Percentiles rank a stretch among this genome's conserved stretches.
Evolutionary conservation across 75 land plant genomes (phyloP).

Genomic region (Sequoia sempervirens): DNA sequence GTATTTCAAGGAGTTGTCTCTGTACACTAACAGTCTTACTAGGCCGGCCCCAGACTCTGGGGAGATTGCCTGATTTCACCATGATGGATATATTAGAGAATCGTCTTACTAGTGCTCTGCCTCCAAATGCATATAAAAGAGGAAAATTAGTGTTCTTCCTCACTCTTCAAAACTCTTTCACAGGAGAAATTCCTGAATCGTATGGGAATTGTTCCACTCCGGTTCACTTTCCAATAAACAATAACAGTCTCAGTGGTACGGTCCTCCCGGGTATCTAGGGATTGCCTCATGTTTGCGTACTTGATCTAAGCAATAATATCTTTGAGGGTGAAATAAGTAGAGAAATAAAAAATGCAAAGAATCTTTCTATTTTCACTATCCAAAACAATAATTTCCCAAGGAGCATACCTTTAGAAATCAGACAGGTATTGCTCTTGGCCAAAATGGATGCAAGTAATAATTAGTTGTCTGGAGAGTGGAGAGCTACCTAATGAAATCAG

Average conservation of each 20-base stretch:
- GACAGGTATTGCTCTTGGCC: constrained; percentile 30
- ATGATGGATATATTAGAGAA: constrained; percentile 35
- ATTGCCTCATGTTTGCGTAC: constrained; percentile 13
- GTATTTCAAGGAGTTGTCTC: constrained; percentile 13
- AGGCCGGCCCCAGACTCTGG: constrained; percentile 19
- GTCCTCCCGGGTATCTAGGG: constrained; percentile 38
- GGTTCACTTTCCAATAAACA: constrained; percentile 23
- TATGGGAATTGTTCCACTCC: constrained; percentile 35
- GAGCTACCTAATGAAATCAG: constrained; percentile 53
- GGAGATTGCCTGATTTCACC: constrained; percentile 19
- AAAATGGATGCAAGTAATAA: constrained; percentile 29
- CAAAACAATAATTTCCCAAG: constrained; percentile 47
- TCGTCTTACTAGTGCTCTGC: constrained; percentile 16
- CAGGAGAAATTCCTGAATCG: constrained; percentile 29
- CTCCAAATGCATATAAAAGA: constrained; percentile 28
- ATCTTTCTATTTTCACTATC: constrained; percentile 26
- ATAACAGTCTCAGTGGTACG: constrained; percentile 31
- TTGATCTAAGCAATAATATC: constrained; percentile 19
- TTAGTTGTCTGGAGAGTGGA: constrained; percentile 48
- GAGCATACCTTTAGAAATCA: constrained; percentile 39
- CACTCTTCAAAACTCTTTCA: constrained; percentile 30
- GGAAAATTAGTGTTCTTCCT: constrained; percentile 37
- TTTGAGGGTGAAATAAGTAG: constrained; percentile 24
- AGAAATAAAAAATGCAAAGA: constrained; percentile 32
- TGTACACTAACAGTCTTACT: constrained; percentile 20